Evolutionary conservation across 1,284 basidiomycete species (phyloP), one percentile per base, ranked within the genome.

Genomic region (Fomitopsis schrenkii): DNA sequence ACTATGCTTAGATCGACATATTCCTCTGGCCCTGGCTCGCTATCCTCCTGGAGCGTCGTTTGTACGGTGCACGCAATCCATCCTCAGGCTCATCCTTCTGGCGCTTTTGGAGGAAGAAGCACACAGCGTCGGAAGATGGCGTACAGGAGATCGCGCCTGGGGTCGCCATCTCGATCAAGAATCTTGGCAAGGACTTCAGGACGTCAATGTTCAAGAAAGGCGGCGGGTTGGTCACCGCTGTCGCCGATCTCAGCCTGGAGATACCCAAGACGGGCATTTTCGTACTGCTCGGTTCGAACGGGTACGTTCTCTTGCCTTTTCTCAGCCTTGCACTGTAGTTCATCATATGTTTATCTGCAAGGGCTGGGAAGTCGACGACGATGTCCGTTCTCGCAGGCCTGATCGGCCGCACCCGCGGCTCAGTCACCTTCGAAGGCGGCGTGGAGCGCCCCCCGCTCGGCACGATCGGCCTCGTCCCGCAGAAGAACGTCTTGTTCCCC

Each of bases 401-500:
- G 1, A 74, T 85, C 12, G 81, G 83, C 3, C 80, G 79, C 33
- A 86, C 84, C 1, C 76, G 80, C 17, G 90, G 91, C 19, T 74
- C 77, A 4, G 79, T 93, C 17, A 76, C 79, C 0, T 93, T 91
- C 67, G 86, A 84, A 64, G 86, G 84, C 38, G 82, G 82, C 0
- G 68, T 72, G 26, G 68, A 77, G 19, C 77, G 73, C 5, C 86
- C 86, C 1, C 78, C 84, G 2, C 82, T 82, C 0, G 88, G 89
- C 2, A 82, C 80, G 0, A 74, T 93, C 17, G 91, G 91, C 7
- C 86, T 93, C 59, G 91, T 93, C 0, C 89, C 89, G 0, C 91
- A 94, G 74, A 91, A 90, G 76, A 92, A 93, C 66, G 90, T 94
- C 2, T 78, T 94, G 1, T 92, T 91, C 74, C 84, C 90, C 1